Base-by-base conservation (phyloP, 768 basidiomycete genomes). In the Suillus sp. region DNA sequence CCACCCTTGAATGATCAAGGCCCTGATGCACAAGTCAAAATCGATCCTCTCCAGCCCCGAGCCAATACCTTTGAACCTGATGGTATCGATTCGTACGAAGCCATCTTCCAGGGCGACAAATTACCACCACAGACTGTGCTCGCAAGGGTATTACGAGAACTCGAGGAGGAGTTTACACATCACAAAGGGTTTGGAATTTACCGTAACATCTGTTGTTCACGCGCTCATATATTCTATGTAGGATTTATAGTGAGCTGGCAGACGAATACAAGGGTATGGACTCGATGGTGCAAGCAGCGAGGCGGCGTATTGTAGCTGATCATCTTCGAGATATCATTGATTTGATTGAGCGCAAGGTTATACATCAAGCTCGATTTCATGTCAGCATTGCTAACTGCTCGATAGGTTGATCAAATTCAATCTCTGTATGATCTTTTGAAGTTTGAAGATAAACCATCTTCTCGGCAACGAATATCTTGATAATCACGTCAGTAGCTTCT, bases 131-230 rank as follows among this genome's bases (percentile, higher is more conserved):
- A 98, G 75, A 95, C 95, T 1, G 86, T 96, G 14, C 83, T 97
- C 4, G 83, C 87, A 34, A 81, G 91, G 4, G 93, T 97, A 13
- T 78, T 98, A 35, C 74, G 90, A 64, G 94, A 96, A 75, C 80
- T 99, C 9, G 96, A 99, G 72, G 95, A 95, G 65, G 96, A 99
- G 72, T 99, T 98, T 71, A 86, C 86, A 40, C 93, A 95, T 77
- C 96, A 96, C 75, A 97, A 94, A 77, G 88, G 90, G 97, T 98
- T 67, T 34, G 87, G 79, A 48, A 47, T 11, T 16, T 30, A 25
- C 7, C 25, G 13, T 51, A 22, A 43, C 6, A 13, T n/a, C 1
- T 34, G 42, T 47, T 18, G 35, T 20, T n/a, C 60, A 40, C 47
- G 13, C 3, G 3, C 67, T 74, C 32, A 75, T 40, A 20, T 1